Percentiles rank a stretch among this genome's conserved stretches.
Evolutionary conservation across 768 basidiomycete genomes (phyloP).

Genomic region (Cubamyces sp.): DNA sequence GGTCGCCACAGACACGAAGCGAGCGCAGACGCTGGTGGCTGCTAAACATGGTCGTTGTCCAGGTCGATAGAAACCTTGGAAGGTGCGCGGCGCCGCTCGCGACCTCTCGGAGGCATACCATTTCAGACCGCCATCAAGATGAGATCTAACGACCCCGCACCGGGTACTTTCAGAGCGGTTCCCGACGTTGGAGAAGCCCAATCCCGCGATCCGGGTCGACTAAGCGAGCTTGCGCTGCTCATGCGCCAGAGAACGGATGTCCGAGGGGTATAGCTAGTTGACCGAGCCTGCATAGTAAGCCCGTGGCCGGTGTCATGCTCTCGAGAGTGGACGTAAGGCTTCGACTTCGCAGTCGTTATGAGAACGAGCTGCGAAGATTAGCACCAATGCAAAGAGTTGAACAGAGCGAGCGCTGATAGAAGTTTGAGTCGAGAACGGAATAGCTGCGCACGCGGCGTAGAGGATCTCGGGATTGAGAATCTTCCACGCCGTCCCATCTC

Average conservation of each 20-base stretch:
- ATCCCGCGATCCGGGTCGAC: neutral
- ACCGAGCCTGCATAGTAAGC: no score
- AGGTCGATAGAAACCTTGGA: slow-evolving; percentile 4
- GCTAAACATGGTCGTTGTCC: neutral
- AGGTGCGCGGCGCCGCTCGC: neutral
- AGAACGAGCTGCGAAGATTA: no score
- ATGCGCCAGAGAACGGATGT: no score
- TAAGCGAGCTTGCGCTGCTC: neutral
- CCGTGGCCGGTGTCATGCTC: no score
- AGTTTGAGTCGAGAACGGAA: neutral
- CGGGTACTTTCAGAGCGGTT: neutral
- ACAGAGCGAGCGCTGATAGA: neutral
- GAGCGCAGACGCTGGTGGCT: slow-evolving; percentile 4
- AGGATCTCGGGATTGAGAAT: neutral
- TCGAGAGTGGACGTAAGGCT: no score
- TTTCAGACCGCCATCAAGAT: slow-evolving; percentile 17
- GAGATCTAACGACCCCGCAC: slow-evolving; percentile 4
- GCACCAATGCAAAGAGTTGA: neutral
- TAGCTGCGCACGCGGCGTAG: neutral
- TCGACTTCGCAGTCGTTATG: no score
- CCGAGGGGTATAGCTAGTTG: no score
- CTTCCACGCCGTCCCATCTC: neutral
- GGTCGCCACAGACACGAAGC: slow-evolving; percentile 12
- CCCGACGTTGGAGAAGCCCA: neutral
- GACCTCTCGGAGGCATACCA: slow-evolving; percentile 12